Evolutionary conservation across 192 early-diverging fungal genomes (phyloP).

Genomic region (Podochytrium sp.): DNA sequence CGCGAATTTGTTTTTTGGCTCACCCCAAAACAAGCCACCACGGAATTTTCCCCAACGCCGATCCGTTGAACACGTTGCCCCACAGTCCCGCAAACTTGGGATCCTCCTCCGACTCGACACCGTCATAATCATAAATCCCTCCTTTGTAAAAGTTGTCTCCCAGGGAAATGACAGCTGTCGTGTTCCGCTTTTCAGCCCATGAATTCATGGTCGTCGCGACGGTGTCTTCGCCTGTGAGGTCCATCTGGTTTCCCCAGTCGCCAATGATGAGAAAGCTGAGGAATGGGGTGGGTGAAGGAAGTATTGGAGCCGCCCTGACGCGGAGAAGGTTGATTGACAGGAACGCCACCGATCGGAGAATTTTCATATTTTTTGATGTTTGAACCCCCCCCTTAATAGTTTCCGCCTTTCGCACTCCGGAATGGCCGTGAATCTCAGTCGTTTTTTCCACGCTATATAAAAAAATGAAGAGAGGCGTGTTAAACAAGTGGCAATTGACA

Average conservation of each 20-base stretch:
- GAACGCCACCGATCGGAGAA: too few species aligned
- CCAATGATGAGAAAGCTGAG: constrained; percentile 8
- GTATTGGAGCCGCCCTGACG: too few species aligned
- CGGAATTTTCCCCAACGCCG: not conserved
- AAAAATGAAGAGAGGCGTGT: too few species aligned
- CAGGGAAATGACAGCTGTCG: constrained; percentile 1
- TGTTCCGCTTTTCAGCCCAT: not conserved
- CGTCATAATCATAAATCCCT: constrained; percentile 2
- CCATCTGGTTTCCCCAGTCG: constrained; percentile 19
- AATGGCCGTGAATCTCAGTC: too few species aligned
- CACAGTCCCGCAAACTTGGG: not conserved
- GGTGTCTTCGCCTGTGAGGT: not conserved
- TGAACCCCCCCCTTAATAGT: too few species aligned
- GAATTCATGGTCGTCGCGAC: not conserved
- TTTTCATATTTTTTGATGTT: too few species aligned
- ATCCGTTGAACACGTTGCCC: not conserved
- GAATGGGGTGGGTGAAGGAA: not conserved
- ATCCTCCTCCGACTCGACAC: constrained; percentile 1
- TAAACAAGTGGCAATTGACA: not conserved
- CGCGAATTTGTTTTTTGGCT: not conserved
- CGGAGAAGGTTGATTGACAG: too few species aligned
- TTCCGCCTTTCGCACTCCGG: too few species aligned
- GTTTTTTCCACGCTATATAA: too few species aligned
- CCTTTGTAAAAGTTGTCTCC: constrained; percentile 31
- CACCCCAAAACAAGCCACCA: constrained; percentile 18